phyloP scores from a whole-genome alignment of 805 yeast genomes.

The Tetrapisispora namnaoensis region DNA sequence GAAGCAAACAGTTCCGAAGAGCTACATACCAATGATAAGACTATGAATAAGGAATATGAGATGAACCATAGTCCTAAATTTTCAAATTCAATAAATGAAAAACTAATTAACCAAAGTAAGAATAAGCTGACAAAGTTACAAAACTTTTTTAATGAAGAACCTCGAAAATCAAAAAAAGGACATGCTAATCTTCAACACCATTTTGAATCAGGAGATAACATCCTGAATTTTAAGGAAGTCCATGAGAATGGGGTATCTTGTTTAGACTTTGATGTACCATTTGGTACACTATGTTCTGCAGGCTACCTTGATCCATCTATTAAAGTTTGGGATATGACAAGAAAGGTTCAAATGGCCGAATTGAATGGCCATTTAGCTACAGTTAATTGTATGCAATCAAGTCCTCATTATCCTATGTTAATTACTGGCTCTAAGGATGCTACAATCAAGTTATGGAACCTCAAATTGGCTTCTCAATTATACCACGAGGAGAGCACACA shows the following conservation, averaged over 20 bases:
- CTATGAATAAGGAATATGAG: constrained; percentile 5
- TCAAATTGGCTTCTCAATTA: constrained; percentile 24
- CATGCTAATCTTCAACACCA: constrained; percentile 53
- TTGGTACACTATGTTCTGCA: constrained; percentile 69
- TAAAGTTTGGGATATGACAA: constrained; percentile 72
- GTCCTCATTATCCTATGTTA: constrained; percentile 35
- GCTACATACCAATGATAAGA: background rate
- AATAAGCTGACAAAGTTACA: constrained; percentile 10
- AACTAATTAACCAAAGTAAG: constrained; percentile 26
- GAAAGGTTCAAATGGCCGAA: constrained; percentile 37
- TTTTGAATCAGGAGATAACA: constrained; percentile 49
- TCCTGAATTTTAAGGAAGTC: constrained; percentile 37
- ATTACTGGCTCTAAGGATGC: constrained; percentile 56
- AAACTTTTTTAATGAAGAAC: constrained; percentile 21
- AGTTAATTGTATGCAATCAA: constrained; percentile 51
- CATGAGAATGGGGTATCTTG: constrained; percentile 46
- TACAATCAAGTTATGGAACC: constrained; percentile 51
- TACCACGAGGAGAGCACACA: constrained; percentile 12
- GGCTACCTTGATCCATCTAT: constrained; percentile 63
- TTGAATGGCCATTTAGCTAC: constrained; percentile 44
- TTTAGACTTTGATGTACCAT: constrained; percentile 63
- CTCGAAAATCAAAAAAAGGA: constrained; percentile 36
- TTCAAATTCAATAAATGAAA: constrained; percentile 34
- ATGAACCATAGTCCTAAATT: background rate
- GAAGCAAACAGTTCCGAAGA: no score